Percentiles rank a stretch among this genome's conserved stretches.
These are phyloP conservation scores for Myochromella boudieri DNA, from an alignment of 768 basidiomycete genomes.

Conservation along the genomic window DNA sequence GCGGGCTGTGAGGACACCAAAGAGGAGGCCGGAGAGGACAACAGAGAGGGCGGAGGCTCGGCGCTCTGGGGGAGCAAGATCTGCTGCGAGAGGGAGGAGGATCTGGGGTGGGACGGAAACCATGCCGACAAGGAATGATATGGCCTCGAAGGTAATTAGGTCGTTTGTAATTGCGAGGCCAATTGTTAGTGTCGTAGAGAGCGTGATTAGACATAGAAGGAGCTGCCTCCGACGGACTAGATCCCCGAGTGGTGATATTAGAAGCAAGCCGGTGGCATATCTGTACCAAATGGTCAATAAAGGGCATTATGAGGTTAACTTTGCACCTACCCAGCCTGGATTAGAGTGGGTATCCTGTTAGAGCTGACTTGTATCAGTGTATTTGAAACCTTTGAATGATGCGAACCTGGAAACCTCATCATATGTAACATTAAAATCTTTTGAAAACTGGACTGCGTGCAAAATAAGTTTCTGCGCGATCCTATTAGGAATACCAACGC, in stretches of 20 bases:
- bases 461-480: neutral
- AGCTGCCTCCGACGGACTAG: constrained; percentile 75
- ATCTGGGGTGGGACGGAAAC: constrained; percentile 77
- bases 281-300: constrained; percentile 28
- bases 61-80: constrained; percentile 73
- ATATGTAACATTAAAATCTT: constrained; percentile 36
- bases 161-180: constrained; percentile 65
- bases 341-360: constrained; percentile 58
- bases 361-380: neutral
- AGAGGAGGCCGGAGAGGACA: constrained; percentile 63
- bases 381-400: too few species aligned
- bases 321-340: constrained; percentile 62
- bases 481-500: constrained; percentile 19
- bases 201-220: constrained; percentile 53
- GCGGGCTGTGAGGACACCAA: constrained; percentile 74
- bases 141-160: constrained; percentile 58
- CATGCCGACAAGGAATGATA: constrained; percentile 73
- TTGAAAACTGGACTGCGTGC: constrained; percentile 40
- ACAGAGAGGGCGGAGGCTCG: constrained; percentile 78
- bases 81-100: constrained; percentile 75
- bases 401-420: constrained; percentile 38
- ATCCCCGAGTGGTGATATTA: constrained; percentile 84
- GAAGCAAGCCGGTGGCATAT: constrained; percentile 69
- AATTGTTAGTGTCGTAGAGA: constrained; percentile 62
- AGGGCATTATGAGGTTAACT: neutral